These are phyloP conservation scores for Miamiensis avidus DNA, from an alignment of 169 alveolate species.

Conservation along the genomic window DNA sequence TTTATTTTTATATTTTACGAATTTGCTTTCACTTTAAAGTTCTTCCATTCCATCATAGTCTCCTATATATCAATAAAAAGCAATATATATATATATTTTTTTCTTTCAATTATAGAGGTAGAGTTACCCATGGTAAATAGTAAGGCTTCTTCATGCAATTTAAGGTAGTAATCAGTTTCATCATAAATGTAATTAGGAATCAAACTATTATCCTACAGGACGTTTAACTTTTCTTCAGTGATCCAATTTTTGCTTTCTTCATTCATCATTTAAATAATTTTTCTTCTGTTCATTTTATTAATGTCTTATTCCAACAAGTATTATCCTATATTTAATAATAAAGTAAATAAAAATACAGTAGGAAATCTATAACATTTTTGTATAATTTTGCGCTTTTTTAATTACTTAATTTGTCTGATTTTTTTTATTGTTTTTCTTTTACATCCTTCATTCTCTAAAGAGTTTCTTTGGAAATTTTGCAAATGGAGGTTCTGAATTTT, in stretches of 20 bases:
- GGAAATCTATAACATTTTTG: background rate
- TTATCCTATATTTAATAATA: background rate
- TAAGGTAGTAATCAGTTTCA: conserved; percentile 28
- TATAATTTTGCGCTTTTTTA: background rate
- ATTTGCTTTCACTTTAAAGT: background rate
- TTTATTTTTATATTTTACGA: conserved; percentile 12
- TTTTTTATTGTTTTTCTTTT: conserved; percentile 1
- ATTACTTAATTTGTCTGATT: background rate
- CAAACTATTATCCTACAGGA: background rate
- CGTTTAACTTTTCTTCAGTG: conserved; percentile 1
- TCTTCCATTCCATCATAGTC: conserved; percentile 21
- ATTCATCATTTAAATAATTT: conserved; percentile 17
- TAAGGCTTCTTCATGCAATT: conserved; percentile 24
- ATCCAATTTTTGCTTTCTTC: conserved; percentile 16
- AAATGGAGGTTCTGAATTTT: conserved; percentile 12
- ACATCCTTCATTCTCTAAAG: background rate
- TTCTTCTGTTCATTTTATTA: conserved; percentile 17
- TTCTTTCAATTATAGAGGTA: background rate
- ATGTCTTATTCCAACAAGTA: conserved; percentile 21
- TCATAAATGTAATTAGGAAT: conserved; percentile 10
- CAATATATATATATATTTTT: background rate
- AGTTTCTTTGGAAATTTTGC: conserved; percentile 10
- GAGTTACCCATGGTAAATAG: conserved; percentile 10
- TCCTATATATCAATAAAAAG: conserved; percentile 10
- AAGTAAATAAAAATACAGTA: too few species aligned